A percentile compares a stretch with the other conserved stretches of the same genome.
Conservation (phyloP, 2,329 filamentous ascomycete genomes). For the Calonectria multiphialidica region DNA sequence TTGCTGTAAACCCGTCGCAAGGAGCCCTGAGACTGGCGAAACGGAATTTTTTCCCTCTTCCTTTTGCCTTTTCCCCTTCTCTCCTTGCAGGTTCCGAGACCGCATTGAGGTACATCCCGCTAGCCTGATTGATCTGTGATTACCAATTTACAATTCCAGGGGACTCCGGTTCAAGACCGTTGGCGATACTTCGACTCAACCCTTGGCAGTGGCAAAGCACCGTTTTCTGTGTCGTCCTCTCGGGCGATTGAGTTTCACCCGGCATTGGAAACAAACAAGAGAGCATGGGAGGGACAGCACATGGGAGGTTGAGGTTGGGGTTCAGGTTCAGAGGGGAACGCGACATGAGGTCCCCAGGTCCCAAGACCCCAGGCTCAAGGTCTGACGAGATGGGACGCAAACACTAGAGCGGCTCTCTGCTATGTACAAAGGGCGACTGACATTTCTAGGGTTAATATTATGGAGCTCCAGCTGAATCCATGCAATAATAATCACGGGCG, state of each 20-base stretch:
- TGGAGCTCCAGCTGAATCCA: background rate
- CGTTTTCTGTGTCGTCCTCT: background rate
- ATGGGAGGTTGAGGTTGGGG: no score
- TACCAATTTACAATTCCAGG: background rate
- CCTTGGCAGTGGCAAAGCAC: background rate
- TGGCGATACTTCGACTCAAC: background rate
- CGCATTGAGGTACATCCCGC: background rate
- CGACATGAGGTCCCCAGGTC: background rate
- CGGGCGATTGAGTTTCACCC: conserved; percentile 23
- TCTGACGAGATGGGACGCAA: background rate
- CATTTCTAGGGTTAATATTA: background rate
- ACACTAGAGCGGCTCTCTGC: background rate
- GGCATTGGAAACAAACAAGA: conserved; percentile 11
- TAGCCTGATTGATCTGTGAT: background rate
- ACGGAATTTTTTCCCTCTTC: background rate
- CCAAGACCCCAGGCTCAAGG: background rate
- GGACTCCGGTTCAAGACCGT: background rate
- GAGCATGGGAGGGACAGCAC: background rate
- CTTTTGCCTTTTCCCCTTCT: no score
- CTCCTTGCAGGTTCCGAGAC: background rate
- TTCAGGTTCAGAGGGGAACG: no score
- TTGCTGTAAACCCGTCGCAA: background rate
- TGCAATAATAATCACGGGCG: background rate
- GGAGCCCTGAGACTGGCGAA: background rate
- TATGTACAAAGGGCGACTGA: background rate